Base-by-base conservation (phyloP, 148 eudicot species). In the Fagopyrum homotropicum region DNA sequence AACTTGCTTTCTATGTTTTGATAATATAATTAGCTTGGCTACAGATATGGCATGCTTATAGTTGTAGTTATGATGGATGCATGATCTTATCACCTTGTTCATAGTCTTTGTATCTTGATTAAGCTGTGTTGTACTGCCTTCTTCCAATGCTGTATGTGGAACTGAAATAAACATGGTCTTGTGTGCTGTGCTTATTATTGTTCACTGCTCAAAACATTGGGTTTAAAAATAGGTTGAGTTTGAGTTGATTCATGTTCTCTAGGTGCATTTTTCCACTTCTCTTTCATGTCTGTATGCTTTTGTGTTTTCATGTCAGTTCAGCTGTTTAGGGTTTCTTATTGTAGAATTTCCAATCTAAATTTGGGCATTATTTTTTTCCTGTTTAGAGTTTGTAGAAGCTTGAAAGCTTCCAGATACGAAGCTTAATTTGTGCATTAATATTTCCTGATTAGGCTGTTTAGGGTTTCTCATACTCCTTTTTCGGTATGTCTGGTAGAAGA, bases 241-340 rank as follows among this genome's bases (percentile, higher is more conserved):
- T 7, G 45, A 63, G 69, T 30, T 30, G 16, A 63, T 63, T 9
- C 16, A 63, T 63, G 8, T 43, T 40, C 4, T 66, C 0, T 66
- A 40, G 46, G 45, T 66, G 46, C 46, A 66, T 40, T 66, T 40
- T 66, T 29, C 5, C 3, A 14, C 19, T 10, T 64, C 45, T 40
- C 68, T 29, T 66, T 40, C 46, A 63, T 63, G 16, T 0, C 8
- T 10, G 45, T 66, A 15, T 66, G 71, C 12, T 66, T 66, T 35
- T 35, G n/a, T 63, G 40, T 63, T 63, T 66, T 66, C 71, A 66
- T 26, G 6, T 43, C 43, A 66, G 45, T n/a, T 66, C 71, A 40
- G 46, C 71, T 35, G 19, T 66, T 66, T 66, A 66, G 71, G 71
- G 71, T 66, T 66, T 64, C 46, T 4, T 64, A 63, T 9, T 30